Conservation (phyloP, 1,284 basidiomycete genomes). For the Vanrija pseudolonga region DNA sequence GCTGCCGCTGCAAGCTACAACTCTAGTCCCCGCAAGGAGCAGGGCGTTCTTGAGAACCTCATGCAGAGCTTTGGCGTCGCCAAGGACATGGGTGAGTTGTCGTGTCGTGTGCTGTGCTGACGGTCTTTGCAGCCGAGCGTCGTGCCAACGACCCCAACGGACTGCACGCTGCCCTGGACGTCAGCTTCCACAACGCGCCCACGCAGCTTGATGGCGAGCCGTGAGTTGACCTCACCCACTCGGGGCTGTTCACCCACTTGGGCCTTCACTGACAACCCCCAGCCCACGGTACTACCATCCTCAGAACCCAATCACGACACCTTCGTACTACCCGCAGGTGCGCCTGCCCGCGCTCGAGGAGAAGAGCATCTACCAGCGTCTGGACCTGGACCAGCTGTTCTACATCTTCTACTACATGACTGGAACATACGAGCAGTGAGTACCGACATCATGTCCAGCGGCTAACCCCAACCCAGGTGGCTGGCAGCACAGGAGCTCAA, state of each 20-base stretch:
- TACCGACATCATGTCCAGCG: too few species aligned
- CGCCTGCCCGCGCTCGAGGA: conserved; percentile 79
- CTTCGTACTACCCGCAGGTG: conserved; percentile 91
- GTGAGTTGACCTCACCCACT: conserved; percentile 59
- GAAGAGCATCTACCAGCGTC: conserved; percentile 79
- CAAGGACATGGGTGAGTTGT: conserved; percentile 44
- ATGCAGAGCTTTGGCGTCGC: conserved; percentile 93
- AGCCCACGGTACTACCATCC: conserved; percentile 97
- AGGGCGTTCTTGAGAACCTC: conserved; percentile 75
- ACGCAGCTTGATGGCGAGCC: conserved; percentile 93
- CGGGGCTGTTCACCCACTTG: too few species aligned
- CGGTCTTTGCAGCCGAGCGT: conserved; percentile 54
- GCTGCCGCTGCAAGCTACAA: conserved; percentile 54
- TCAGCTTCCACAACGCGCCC: conserved; percentile 80
- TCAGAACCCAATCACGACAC: conserved; percentile 84
- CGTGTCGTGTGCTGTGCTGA: conserved; percentile 47
- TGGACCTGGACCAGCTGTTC: conserved; percentile 97
- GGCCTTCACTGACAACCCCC: neutral
- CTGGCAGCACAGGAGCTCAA: conserved; percentile 96
- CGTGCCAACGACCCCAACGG: conserved; percentile 81
- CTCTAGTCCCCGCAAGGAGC: conserved; percentile 47
- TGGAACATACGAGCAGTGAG: conserved; percentile 93
- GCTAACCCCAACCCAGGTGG: too few species aligned
- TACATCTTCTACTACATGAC: conserved; percentile 99
- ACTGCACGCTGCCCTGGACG: conserved; percentile 87